These are phyloP conservation scores for Hymenochaete sp. DNA, from an alignment of 1,284 basidiomycete genomes.

Conservation along the genomic window DNA sequence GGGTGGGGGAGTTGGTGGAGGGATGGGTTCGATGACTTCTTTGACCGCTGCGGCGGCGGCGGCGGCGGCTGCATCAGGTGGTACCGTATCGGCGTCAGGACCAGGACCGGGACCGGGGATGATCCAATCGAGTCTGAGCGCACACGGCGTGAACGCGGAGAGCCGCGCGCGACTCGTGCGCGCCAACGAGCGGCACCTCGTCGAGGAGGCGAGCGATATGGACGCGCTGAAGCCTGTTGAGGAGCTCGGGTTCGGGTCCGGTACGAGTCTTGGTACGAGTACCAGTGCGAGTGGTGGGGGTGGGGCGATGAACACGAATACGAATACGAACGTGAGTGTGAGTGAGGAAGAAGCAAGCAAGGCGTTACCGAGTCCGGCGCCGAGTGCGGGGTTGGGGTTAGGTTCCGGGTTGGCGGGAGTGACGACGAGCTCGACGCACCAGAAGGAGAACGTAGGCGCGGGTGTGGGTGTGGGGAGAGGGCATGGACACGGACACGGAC, in stretches of 20 bases:
- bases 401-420: neutral
- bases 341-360: neutral
- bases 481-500: too few relatives aligned
- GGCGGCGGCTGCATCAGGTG: neutral
- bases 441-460: too few relatives aligned
- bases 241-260: constrained; percentile 27
- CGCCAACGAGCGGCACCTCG: constrained; percentile 18
- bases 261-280: too few relatives aligned
- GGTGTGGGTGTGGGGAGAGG: too few relatives aligned
- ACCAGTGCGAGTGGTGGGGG: constrained; percentile 14
- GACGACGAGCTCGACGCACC: too few relatives aligned
- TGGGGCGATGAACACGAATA: constrained; percentile 3
- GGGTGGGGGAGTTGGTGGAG: neutral
- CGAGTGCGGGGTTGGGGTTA: neutral
- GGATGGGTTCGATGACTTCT: too few relatives aligned
- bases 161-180: constrained; percentile 20
- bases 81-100: constrained; percentile 3
- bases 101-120: constrained; percentile 22
- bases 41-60: too few relatives aligned
- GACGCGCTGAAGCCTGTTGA: constrained; percentile 76
- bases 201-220: constrained; percentile 31
- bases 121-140: too few relatives aligned
- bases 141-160: constrained; percentile 15
- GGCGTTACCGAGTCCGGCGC: neutral
- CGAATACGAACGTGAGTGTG: neutral